A percentile compares a stretch with the other conserved stretches of the same genome.
Conservation (phyloP, 1,139 yeast genomes). For the Suhomyces bokatorum region DNA sequence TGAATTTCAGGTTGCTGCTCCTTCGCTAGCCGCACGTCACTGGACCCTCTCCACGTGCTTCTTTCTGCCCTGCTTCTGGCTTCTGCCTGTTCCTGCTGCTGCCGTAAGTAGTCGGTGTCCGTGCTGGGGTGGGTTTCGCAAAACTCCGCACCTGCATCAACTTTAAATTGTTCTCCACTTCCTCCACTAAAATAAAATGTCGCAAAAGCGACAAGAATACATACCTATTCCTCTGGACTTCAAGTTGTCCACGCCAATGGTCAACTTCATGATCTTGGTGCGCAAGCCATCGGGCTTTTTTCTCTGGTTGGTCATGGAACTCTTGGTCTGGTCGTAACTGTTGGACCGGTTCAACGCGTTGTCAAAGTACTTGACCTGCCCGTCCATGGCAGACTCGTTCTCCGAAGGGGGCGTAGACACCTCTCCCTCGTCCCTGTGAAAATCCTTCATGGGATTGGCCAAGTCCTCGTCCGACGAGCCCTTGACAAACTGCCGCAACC, state of each 20-base stretch:
- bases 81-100: background rate
- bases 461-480: conserved; percentile 13
- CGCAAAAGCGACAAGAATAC: conserved; percentile 25
- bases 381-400: background rate
- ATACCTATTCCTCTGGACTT: conserved; percentile 30
- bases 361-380: conserved; percentile 4
- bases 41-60: too few relatives aligned
- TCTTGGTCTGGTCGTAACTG: conserved; percentile 43
- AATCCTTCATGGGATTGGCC: conserved; percentile 2
- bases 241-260: conserved; percentile 8
- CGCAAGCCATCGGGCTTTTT: conserved; percentile 20
- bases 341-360: conserved; percentile 20
- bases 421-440: conserved; percentile 3
- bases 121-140: too few relatives aligned
- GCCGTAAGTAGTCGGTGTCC: background rate
- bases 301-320: conserved; percentile 30
- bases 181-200: conserved; percentile 5
- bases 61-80: too few relatives aligned
- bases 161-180: conserved; percentile 6
- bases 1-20: too few relatives aligned
- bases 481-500: conserved; percentile 14
- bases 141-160: background rate
- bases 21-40: background rate
- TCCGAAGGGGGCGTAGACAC: conserved; percentile 10
- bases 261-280: conserved; percentile 18